Percentiles rank a stretch among this genome's conserved stretches.
Evolutionary conservation across 441 rosid genomes (phyloP).

Genomic region (Adansonia gregorii): DNA sequence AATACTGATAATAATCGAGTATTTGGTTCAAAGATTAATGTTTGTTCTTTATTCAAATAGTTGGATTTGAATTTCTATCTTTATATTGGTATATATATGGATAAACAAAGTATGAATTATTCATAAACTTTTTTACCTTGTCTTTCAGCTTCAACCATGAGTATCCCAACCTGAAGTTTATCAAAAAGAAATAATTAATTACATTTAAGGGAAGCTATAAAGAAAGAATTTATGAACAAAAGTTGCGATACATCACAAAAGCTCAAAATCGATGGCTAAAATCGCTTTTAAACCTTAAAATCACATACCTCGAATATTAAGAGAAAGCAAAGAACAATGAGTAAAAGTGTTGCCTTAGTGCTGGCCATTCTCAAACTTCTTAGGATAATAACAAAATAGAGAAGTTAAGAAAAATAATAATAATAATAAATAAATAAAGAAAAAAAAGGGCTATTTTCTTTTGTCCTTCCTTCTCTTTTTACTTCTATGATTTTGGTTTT

Average conservation of each 20-base stretch:
- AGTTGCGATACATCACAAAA: no score
- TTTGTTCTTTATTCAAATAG: neutral
- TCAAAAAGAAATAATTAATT: neutral
- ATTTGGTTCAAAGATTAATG: no score
- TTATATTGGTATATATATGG: no score
- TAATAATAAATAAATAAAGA: no score
- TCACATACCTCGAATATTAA: conserved; percentile 28
- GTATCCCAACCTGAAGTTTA: conserved; percentile 1
- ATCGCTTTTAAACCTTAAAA: neutral
- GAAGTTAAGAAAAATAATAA: neutral
- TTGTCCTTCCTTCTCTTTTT: no score
- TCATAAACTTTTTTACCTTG: neutral
- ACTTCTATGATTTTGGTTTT: no score
- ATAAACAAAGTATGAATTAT: neutral
- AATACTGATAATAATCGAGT: neutral
- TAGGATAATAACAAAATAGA: neutral
- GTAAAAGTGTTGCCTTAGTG: conserved; percentile 12
- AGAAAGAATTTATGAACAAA: no score
- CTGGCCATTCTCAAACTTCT: conserved; percentile 23
- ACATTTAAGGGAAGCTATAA: no score
- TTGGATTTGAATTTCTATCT: no score
- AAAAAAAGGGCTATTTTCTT: no score
- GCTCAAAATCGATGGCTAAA: neutral
- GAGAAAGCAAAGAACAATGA: conserved; percentile 33
- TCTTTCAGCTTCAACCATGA: conserved; percentile 22